phyloP scores from a whole-genome alignment of 192 early-diverging fungal species.

The Nowakowskiella sp. region DNA sequence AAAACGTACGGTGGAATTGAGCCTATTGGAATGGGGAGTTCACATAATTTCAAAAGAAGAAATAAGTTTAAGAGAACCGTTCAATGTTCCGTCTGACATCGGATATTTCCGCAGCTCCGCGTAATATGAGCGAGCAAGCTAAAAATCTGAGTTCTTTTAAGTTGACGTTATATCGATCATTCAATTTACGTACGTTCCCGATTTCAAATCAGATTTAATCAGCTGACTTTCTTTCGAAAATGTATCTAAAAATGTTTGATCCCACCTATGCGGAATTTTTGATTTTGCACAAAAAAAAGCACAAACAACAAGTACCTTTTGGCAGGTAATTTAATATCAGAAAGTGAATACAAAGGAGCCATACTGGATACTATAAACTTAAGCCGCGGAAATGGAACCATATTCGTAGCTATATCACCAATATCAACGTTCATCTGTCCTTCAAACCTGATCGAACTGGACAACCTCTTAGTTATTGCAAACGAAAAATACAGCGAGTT shows the following conservation, averaged over 20 bases:
- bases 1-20: conserved; percentile 34
- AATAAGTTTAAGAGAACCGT: conserved; percentile 13
- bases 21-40: too few species aligned
- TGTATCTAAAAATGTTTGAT: conserved; percentile 54
- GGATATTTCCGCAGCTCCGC: conserved; percentile 43
- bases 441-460: conserved; percentile 50
- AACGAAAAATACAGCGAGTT: neutral
- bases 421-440: conserved; percentile 58
- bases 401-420: conserved; percentile 54
- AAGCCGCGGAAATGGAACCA: conserved; percentile 51
- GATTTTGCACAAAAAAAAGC: conserved; percentile 2
- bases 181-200: conserved; percentile 25
- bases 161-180: neutral
- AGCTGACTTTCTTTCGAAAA: conserved; percentile 47
- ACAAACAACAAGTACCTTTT: conserved; percentile 15
- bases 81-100: conserved; percentile 52
- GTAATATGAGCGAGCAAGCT: conserved; percentile 40
- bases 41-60: too few species aligned
- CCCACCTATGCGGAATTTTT: conserved; percentile 24
- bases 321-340: conserved; percentile 24
- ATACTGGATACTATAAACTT: conserved; percentile 51
- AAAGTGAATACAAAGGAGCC: conserved; percentile 38
- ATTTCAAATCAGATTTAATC: conserved; percentile 36
- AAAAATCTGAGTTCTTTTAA: conserved; percentile 9
- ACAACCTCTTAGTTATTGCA: neutral